phyloP scores from a whole-genome alignment of 1,284 basidiomycete species.

The Cystobasidium sp. region DNA sequence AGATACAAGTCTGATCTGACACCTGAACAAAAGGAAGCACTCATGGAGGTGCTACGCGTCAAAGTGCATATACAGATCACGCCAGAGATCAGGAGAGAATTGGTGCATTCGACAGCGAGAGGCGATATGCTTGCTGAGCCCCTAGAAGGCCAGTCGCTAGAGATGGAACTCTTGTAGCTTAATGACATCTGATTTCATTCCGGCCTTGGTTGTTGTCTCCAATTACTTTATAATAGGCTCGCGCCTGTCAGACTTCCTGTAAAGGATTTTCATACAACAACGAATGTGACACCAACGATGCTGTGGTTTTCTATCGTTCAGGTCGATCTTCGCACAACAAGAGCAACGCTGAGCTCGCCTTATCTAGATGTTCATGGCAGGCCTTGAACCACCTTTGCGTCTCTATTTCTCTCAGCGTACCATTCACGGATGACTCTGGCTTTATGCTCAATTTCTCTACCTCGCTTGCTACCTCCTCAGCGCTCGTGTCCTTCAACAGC shows the following conservation, averaged over 20 bases:
- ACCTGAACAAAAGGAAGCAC: conserved; percentile 93
- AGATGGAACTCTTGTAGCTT: conserved; percentile 50
- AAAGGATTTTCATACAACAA: neutral
- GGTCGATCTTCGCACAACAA: neutral
- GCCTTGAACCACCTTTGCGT: neutral
- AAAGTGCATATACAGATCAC: conserved; percentile 88
- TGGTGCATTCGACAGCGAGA: conserved; percentile 62
- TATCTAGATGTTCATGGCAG: neutral
- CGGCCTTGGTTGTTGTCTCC: no score
- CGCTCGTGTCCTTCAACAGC: neutral
- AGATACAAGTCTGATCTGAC: conserved; percentile 97
- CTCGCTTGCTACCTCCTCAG: neutral
- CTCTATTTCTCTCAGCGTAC: neutral
- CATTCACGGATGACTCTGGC: neutral
- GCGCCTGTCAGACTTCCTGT: no score
- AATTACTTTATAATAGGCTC: no score
- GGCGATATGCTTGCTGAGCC: conserved; percentile 56
- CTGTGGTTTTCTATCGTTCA: neutral
- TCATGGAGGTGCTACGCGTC: conserved; percentile 88
- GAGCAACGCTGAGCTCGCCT: neutral
- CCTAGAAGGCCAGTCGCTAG: conserved; percentile 38
- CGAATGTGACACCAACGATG: neutral
- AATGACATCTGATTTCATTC: neutral
- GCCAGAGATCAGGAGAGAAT: conserved; percentile 85
- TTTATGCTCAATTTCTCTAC: neutral